Conservation (phyloP, 2,329 filamentous ascomycete species). For the Hymenoscyphus linearis region DNA sequence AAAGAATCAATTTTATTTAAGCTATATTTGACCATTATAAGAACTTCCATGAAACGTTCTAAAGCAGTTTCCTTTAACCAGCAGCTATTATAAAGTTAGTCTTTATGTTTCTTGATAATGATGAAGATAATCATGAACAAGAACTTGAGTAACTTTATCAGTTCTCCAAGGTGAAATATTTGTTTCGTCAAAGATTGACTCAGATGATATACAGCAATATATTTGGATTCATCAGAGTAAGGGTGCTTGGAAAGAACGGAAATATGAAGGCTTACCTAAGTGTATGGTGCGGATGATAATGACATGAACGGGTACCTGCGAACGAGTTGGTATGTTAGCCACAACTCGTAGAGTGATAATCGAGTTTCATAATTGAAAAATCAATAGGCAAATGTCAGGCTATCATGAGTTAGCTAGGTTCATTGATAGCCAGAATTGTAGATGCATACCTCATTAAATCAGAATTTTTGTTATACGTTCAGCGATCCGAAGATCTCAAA, state of each 20-base stretch:
- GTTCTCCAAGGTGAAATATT: slow-evolving; percentile 37
- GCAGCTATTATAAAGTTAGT: not conserved
- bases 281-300: not conserved
- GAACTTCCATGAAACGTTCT: not conserved
- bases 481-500: slow-evolving; percentile 35
- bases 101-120: not conserved
- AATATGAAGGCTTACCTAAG: slow-evolving; percentile 11
- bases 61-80: no score
- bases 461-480: slow-evolving; percentile 38
- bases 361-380: slow-evolving; percentile 3
- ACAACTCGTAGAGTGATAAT: not conserved
- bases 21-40: not conserved
- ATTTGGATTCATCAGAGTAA: slow-evolving; percentile 33
- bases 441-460: slow-evolving; percentile 40
- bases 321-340: slow-evolving; percentile 21
- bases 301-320: slow-evolving; percentile 13
- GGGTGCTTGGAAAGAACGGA: not conserved
- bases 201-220: slow-evolving; percentile 33
- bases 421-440: not conserved
- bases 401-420: slow-evolving; percentile 17
- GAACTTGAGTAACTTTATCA: slow-evolving; percentile 20
- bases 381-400: slow-evolving; percentile 32
- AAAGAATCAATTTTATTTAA: not conserved
- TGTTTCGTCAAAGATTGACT: slow-evolving; percentile 33
- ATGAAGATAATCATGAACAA: not conserved